phyloP scores from a whole-genome alignment of 164 flowering plant genomes.

The Stephania cephalantha region DNA sequence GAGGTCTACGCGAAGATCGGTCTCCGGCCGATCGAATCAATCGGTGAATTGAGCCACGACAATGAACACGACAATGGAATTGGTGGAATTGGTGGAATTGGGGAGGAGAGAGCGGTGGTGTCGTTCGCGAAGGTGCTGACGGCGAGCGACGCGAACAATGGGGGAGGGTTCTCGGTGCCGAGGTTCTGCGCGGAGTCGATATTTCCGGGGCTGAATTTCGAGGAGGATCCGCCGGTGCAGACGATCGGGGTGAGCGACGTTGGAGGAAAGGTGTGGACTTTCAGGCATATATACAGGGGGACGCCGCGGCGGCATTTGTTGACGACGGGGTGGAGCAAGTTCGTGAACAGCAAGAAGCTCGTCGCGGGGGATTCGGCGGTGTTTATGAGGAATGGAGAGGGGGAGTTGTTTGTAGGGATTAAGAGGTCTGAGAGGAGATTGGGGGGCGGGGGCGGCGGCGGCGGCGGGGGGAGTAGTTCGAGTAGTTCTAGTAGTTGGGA shows the following conservation, averaged over 20 bases:
- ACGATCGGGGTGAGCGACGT: constrained; percentile 40
- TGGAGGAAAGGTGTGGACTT: constrained; percentile 51
- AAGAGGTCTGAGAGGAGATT: constrained; percentile 29
- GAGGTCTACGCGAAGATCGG: constrained; percentile 36
- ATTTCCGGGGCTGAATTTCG: constrained; percentile 44
- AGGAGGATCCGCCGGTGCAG: constrained; percentile 71
- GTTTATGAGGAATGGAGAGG: constrained; percentile 37
- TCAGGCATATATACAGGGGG: constrained; percentile 60
- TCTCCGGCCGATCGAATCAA: constrained; percentile 16
- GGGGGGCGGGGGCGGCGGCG: constrained; percentile 14
- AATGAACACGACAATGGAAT: neutral
- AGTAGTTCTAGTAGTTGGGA: neutral
- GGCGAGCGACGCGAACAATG: constrained; percentile 77
- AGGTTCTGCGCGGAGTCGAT: constrained; percentile 70
- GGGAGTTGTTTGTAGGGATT: constrained; percentile 48
- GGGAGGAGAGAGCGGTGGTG: constrained; percentile 19
- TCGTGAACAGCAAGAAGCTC: constrained; percentile 66
- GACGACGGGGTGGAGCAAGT: constrained; percentile 91
- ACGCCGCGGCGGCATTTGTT: constrained; percentile 77
- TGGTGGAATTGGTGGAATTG: neutral
- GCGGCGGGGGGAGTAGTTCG: constrained; percentile 25
- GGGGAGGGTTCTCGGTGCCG: constrained; percentile 91
- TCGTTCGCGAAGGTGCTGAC: constrained; percentile 58
- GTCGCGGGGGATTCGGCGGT: constrained; percentile 76
- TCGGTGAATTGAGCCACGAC: too few relatives aligned